These are phyloP conservation scores for Zymoseptoria tritici DNA, from an alignment of 2,329 filamentous ascomycete species.

Conservation along the genomic window DNA sequence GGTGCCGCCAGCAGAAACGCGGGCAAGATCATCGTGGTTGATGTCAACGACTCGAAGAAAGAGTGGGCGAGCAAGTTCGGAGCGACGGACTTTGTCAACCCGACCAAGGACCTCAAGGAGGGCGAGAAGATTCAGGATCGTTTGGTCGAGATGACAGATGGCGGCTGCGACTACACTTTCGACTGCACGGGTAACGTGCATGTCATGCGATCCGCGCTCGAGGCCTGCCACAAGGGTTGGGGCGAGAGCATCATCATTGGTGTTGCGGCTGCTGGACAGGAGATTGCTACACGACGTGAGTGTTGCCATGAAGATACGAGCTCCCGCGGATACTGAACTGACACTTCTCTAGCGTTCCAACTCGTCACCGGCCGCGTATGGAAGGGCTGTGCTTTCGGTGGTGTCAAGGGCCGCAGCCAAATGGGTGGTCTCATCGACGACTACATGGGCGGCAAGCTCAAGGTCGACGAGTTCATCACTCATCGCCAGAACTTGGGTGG, in stretches of 20 bases:
- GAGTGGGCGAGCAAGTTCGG: constrained; percentile 91
- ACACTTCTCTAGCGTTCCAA: constrained; percentile 68
- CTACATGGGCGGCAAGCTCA: constrained; percentile 82
- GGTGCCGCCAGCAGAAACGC: constrained; percentile 82
- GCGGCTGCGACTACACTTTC: constrained; percentile 97
- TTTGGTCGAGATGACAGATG: constrained; percentile 95
- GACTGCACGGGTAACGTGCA: constrained; percentile 97
- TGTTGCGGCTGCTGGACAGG: constrained; percentile 90
- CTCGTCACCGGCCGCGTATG: constrained; percentile 95
- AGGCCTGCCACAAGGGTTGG: constrained; percentile 99
- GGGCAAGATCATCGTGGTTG: constrained; percentile 66
- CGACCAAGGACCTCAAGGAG: constrained; percentile 53
- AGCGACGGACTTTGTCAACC: constrained; percentile 95
- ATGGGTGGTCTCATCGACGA: constrained; percentile 79
- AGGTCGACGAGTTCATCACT: constrained; percentile 99
- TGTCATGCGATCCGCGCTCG: constrained; percentile 90
- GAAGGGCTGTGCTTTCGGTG: constrained; percentile 96
- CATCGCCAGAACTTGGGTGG: constrained; percentile 75
- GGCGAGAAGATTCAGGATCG: constrained; percentile 81
- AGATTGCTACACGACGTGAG: constrained; percentile 89
- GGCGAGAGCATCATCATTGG: constrained; percentile 97
- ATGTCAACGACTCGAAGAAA: constrained; percentile 85
- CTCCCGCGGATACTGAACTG: too few relatives aligned
- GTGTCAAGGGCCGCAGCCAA: constrained; percentile 94
- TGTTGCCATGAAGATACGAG: constrained; percentile 23